Base-by-base conservation (phyloP, 1,139 yeast species). In the Yamadazyma taylorii region DNA sequence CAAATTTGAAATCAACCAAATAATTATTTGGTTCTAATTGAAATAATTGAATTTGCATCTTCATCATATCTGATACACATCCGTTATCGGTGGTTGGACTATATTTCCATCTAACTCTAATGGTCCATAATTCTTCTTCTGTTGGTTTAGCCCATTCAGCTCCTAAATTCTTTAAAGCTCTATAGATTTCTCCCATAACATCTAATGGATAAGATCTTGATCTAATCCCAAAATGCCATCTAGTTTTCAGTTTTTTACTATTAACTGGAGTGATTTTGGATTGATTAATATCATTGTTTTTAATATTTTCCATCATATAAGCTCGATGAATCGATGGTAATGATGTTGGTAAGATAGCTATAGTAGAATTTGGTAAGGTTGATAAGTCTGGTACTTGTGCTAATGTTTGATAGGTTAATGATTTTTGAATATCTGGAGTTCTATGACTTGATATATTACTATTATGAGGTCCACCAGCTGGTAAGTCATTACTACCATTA, bases 181-280 rank as follows among this genome's bases (percentile, higher is more conserved):
- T 75, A 62, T 94, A 92, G 29, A 92, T 90, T 58, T 94, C 99
- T 21, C 97, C 97, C 98, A 92, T 92, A 7, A 92, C 98, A 60
- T 92, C 99, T 48, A 92, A 71, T 25, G 99, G 98, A 57, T 92
- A 92, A 1, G 97, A 88, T 53, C 97, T 76, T 8, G 97, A 88
- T 55, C 99, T 75, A 43, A 92, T 92, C 43, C 99, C 99, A 58
- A 94, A 94, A 69, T 92, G 98, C 99, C 99, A 92, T 63, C 96
- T 81, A 8, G 96, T 88, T 61, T 88, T 92, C 49, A 92, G 85
- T 58, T 87, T 88, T 58, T 89, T 89, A 29, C 85, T 75, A 9
- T 86, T 75, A 16, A 85, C 78, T 1, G 96, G 95, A 38, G 79
- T 79, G 34, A 86, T 78, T 49, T 82, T 79, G 37, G 55, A 79